A percentile compares a stretch with the other conserved stretches of the same genome.
These are phyloP conservation scores for Fusarium piperis DNA, from an alignment of 2,329 filamentous ascomycete genomes.

Conservation along the genomic window DNA sequence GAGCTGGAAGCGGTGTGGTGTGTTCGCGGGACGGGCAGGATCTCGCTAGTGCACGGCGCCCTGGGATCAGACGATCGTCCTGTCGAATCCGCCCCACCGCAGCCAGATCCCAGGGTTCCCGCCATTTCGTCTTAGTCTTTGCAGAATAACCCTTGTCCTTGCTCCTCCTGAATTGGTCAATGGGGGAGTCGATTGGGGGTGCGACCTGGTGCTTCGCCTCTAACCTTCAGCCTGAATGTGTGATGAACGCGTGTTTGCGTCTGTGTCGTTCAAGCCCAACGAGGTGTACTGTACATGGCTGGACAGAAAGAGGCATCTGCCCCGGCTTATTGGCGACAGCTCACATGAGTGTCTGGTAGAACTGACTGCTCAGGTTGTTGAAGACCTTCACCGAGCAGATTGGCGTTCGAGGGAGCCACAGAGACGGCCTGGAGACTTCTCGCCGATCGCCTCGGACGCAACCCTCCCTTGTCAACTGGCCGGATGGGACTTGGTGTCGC, in stretches of 20 bases:
- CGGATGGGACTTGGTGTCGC: conserved; percentile 24
- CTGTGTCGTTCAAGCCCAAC: not conserved
- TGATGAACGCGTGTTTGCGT: not conserved
- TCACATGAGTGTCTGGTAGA: conserved; percentile 26
- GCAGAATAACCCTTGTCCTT: conserved; percentile 30
- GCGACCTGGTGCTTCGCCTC: conserved; percentile 21
- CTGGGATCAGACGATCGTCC: conserved; percentile 45
- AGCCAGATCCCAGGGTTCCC: conserved; percentile 45
- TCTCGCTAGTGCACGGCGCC: conserved; percentile 40
- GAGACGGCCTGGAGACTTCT: conserved; percentile 25
- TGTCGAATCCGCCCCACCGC: conserved; percentile 39
- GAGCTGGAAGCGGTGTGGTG: conserved; percentile 36
- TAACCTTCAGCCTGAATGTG: conserved; percentile 31
- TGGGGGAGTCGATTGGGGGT: not conserved
- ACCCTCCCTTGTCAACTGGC: conserved; percentile 30
- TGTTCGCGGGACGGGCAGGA: conserved; percentile 45
- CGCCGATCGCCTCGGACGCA: conserved; percentile 38
- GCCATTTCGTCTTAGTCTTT: conserved; percentile 35
- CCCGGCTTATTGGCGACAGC: conserved; percentile 25
- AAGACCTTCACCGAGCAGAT: conserved; percentile 32
- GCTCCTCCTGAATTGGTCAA: conserved; percentile 30
- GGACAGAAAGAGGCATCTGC: conserved; percentile 1
- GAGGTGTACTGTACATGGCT: not conserved
- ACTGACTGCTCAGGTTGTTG: conserved; percentile 26
- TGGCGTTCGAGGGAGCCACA: conserved; percentile 28